Conservation (phyloP, 140 eudicot genomes). For the Oenanthe javanica region DNA sequence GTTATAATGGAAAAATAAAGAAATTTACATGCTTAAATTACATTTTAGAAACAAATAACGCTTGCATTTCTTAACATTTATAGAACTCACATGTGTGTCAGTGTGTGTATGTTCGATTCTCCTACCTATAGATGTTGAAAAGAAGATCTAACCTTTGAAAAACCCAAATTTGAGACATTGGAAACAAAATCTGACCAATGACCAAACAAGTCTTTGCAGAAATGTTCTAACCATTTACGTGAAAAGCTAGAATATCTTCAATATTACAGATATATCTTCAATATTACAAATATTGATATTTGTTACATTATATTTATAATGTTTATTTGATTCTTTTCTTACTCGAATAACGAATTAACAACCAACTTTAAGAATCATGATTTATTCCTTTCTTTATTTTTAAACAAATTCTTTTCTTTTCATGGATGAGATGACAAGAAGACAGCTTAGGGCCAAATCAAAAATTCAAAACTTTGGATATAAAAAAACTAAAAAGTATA, state of each 20-base stretch:
- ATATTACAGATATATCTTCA: not conserved
- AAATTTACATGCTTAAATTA: too few species aligned
- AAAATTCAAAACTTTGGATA: too few species aligned
- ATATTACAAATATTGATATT: not conserved
- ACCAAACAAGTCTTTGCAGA: not conserved
- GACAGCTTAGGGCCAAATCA: too few species aligned
- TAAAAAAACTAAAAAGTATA: too few species aligned
- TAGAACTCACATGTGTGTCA: too few species aligned
- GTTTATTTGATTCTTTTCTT: not conserved
- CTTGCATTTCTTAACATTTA: too few species aligned
- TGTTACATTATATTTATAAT: not conserved
- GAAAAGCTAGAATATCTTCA: not conserved
- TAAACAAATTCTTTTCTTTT: not conserved
- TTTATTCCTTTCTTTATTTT: not conserved
- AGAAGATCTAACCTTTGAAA: not conserved
- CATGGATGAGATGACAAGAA: not conserved
- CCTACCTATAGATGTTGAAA: too few species aligned
- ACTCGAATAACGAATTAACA: not conserved
- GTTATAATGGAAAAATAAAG: too few species aligned
- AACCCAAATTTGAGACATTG: not conserved
- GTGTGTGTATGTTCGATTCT: too few species aligned
- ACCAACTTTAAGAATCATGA: not conserved
- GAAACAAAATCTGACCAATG: not conserved
- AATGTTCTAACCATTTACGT: not conserved
- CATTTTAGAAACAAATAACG: too few species aligned